Percentiles rank a stretch among this genome's conserved stretches.
Conservation (phyloP, 495 filamentous ascomycete genomes). For the Podospora pseudoanserina region DNA sequence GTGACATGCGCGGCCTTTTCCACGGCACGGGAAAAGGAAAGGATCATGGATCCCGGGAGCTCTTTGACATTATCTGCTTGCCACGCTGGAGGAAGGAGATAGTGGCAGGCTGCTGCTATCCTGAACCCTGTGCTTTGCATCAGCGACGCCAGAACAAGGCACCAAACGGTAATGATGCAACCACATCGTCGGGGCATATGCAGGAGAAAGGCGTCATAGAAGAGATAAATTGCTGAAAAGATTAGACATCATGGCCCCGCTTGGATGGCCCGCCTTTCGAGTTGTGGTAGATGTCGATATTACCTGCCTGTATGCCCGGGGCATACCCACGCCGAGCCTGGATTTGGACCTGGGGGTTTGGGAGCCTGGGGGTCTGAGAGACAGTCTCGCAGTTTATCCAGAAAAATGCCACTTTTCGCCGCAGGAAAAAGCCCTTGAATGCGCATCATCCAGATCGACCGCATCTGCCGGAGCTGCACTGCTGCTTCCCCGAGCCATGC, state of each 20-base stretch:
- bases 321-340: slow-evolving; percentile 7
- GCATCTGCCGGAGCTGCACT: slow-evolving; percentile 15
- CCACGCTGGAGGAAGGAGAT: background rate
- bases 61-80: background rate
- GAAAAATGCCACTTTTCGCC: slow-evolving; percentile 13
- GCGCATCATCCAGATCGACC: slow-evolving; percentile 19
- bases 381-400: slow-evolving; percentile 5
- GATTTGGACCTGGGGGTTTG: background rate
- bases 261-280: background rate
- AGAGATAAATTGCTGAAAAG: slow-evolving; percentile 3
- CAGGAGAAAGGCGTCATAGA: slow-evolving; percentile 14
- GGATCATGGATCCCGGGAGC: background rate
- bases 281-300: background rate
- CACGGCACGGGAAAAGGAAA: background rate
- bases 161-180: slow-evolving; percentile 14
- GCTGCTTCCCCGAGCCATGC: slow-evolving; percentile 17
- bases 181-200: slow-evolving; percentile 13
- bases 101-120: slow-evolving; percentile 2
- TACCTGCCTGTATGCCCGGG: background rate
- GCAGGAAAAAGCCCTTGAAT: slow-evolving; percentile 8
- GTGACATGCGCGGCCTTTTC: background rate
- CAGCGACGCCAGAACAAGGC: slow-evolving; percentile 14
- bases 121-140: slow-evolving; percentile 17
- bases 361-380: background rate
- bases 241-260: slow-evolving; percentile 1